These are phyloP conservation scores for Epichloe typhina DNA, from an alignment of 2,329 filamentous ascomycete genomes.

Conservation along the genomic window DNA sequence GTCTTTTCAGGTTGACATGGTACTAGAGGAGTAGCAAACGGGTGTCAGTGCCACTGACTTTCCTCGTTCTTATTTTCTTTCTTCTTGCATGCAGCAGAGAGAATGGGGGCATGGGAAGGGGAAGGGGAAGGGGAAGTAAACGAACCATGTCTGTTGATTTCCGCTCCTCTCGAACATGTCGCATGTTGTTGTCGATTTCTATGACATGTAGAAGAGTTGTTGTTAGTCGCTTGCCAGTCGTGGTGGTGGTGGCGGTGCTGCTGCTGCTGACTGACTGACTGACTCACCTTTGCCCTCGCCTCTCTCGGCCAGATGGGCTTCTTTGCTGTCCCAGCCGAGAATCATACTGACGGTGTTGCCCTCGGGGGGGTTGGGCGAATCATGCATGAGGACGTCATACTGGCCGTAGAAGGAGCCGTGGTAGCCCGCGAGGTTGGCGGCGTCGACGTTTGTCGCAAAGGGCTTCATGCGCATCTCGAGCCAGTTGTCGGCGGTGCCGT, in stretches of 20 bases:
- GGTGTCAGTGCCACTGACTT: background rate
- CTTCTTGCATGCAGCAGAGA: background rate
- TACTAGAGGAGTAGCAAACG: constrained; percentile 1
- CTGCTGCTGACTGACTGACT: background rate
- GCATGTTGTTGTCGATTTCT: constrained; percentile 25
- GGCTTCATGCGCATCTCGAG: constrained; percentile 17
- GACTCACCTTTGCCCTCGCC: constrained; percentile 18
- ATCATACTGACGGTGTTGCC: constrained; percentile 20
- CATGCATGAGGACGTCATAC: constrained; percentile 18
- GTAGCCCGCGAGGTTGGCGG: constrained; percentile 15
- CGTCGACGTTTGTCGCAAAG: constrained; percentile 14
- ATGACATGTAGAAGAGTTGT: background rate
- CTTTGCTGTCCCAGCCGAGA: constrained; percentile 27
- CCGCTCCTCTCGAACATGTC: constrained; percentile 16
- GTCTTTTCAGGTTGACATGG: constrained; percentile 6
- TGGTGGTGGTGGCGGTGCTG: background rate
- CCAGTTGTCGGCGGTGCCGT: constrained; percentile 19
- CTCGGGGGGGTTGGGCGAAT: constrained; percentile 15
- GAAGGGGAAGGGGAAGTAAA: background rate
- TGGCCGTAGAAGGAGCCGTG: constrained; percentile 21
- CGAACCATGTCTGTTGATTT: constrained; percentile 22
- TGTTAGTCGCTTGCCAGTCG: background rate
- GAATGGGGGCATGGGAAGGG: background rate
- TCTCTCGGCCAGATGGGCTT: constrained; percentile 22
- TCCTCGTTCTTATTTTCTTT: background rate